These are phyloP conservation scores for Chalciporus sp. DNA, from an alignment of 1,284 basidiomycete genomes.

Conservation along the genomic window DNA sequence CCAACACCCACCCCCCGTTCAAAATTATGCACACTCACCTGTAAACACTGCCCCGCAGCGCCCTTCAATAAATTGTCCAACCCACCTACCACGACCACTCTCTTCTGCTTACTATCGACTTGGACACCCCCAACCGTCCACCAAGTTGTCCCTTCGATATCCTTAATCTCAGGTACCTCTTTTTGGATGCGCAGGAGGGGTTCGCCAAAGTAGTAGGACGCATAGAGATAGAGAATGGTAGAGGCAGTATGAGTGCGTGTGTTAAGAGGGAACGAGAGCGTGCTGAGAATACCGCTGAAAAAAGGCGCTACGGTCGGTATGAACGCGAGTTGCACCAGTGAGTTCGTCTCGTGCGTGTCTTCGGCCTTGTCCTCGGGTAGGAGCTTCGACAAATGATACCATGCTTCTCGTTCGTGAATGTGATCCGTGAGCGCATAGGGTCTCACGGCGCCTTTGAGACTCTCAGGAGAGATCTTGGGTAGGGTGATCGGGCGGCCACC, in stretches of 20 bases:
- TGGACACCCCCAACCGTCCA: slow-evolving; percentile 94
- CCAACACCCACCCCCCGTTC: background rate
- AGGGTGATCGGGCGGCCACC: slow-evolving; percentile 75
- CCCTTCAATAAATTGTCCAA: slow-evolving; percentile 97
- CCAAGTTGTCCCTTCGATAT: slow-evolving; percentile 85
- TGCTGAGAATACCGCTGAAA: slow-evolving; percentile 96
- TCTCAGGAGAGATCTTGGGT: slow-evolving; percentile 83
- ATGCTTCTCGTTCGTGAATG: slow-evolving; percentile 97
- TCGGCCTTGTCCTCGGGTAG: slow-evolving; percentile 36
- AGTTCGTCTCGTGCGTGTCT: slow-evolving; percentile 16
- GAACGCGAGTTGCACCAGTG: slow-evolving; percentile 75
- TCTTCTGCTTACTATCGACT: slow-evolving; percentile 84
- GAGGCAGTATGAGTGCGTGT: slow-evolving; percentile 61
- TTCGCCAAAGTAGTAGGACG: slow-evolving; percentile 79
- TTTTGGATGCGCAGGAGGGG: slow-evolving; percentile 66
- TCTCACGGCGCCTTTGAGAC: slow-evolving; percentile 74
- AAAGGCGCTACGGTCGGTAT: slow-evolving; percentile 89
- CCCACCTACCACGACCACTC: slow-evolving; percentile 90
- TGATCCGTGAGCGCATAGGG: slow-evolving; percentile 95
- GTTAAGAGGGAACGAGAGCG: slow-evolving; percentile 80
- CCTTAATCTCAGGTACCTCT: slow-evolving; percentile 76
- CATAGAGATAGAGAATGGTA: slow-evolving; percentile 77
- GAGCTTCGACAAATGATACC: slow-evolving; percentile 76
- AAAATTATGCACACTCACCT: slow-evolving; percentile 52
- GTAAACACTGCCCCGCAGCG: slow-evolving; percentile 96